Percentiles rank a stretch among this genome's conserved stretches.
Conservation (phyloP, 2,329 filamentous ascomycete genomes). For the Neocatenulostroma microsporum region DNA sequence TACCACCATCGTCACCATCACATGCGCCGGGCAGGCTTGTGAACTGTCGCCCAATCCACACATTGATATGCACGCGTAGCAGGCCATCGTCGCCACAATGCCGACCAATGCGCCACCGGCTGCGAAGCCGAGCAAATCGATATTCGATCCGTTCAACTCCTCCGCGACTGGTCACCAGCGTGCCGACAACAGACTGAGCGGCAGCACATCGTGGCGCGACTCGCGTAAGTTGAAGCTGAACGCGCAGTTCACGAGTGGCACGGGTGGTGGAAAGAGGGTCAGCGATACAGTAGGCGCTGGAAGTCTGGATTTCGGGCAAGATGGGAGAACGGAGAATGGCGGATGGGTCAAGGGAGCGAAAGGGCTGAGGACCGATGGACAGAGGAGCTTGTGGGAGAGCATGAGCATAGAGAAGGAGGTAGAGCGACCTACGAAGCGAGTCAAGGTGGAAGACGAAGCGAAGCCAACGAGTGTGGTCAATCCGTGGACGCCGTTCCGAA, state of each 20-base stretch:
- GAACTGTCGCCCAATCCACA: too few relatives aligned
- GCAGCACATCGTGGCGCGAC: slow-evolving; percentile 61
- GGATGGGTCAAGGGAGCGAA: slow-evolving; percentile 43
- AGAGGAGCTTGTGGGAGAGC: slow-evolving; percentile 34
- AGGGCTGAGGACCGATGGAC: slow-evolving; percentile 41
- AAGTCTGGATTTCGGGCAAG: slow-evolving; percentile 47
- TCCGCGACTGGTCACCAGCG: slow-evolving; percentile 79
- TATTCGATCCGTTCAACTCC: slow-evolving; percentile 63
- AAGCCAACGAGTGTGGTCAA: slow-evolving; percentile 22
- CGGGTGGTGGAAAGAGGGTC: slow-evolving; percentile 50
- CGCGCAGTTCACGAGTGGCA: slow-evolving; percentile 56
- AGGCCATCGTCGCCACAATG: too few relatives aligned
- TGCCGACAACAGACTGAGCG: slow-evolving; percentile 57
- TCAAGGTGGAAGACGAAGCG: slow-evolving; percentile 16
- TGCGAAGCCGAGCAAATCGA: slow-evolving; percentile 21
- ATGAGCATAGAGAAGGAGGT: slow-evolving; percentile 18
- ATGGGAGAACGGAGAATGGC: slow-evolving; percentile 46
- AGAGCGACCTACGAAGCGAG: slow-evolving; percentile 11
- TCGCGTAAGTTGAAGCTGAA: slow-evolving; percentile 62
- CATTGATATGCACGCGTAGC: too few relatives aligned
- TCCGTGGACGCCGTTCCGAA: slow-evolving; percentile 25
- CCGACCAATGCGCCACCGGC: slow-evolving; percentile 11
- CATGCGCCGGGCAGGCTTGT: too few relatives aligned
- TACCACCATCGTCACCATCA: neutral
- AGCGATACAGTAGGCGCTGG: slow-evolving; percentile 60